Evolutionary conservation across 768 basidiomycete species (phyloP).

Genomic region (Auriscalpium microsporum): DNA sequence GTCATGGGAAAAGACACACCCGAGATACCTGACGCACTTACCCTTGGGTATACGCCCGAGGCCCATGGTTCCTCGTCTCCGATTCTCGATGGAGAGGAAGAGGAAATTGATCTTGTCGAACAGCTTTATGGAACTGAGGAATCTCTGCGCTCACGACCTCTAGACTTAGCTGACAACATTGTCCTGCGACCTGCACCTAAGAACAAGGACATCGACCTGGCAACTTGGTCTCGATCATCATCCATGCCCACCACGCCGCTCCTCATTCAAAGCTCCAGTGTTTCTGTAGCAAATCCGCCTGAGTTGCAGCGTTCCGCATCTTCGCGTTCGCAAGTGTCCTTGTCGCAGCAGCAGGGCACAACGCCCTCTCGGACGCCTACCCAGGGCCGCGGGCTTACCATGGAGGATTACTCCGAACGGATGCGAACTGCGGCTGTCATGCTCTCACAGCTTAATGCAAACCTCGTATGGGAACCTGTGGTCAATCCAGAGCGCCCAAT

Average conservation of each 20-base stretch:
- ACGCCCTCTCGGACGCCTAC: background rate
- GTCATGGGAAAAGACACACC: slow-evolving; percentile 19
- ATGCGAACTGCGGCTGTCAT: slow-evolving; percentile 99
- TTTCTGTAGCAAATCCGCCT: background rate
- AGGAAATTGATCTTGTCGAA: slow-evolving; percentile 95
- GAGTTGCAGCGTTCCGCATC: background rate
- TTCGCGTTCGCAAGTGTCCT: slow-evolving; percentile 1
- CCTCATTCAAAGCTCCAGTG: slow-evolving; percentile 19
- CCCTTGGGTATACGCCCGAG: background rate
- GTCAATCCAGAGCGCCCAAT: slow-evolving; percentile 13
- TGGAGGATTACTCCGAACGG: slow-evolving; percentile 96
- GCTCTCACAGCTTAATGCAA: slow-evolving; percentile 93
- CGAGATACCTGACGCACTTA: slow-evolving; percentile 3
- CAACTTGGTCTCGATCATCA: slow-evolving; percentile 60
- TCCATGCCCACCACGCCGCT: slow-evolving; percentile 42
- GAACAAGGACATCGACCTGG: slow-evolving; percentile 85
- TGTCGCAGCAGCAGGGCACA: slow-evolving; percentile 5
- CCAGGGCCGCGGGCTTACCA: slow-evolving; percentile 40
- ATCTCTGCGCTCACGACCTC: slow-evolving; percentile 56
- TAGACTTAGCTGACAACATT: slow-evolving; percentile 81
- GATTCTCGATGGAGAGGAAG: slow-evolving; percentile 38
- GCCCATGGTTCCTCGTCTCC: slow-evolving; percentile 7
- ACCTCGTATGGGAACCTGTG: slow-evolving; percentile 49
- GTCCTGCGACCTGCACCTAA: slow-evolving; percentile 75
- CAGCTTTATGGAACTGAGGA: slow-evolving; percentile 83